Conservation (phyloP, 139 green algal genomes). For the Gonium pectorale region DNA sequence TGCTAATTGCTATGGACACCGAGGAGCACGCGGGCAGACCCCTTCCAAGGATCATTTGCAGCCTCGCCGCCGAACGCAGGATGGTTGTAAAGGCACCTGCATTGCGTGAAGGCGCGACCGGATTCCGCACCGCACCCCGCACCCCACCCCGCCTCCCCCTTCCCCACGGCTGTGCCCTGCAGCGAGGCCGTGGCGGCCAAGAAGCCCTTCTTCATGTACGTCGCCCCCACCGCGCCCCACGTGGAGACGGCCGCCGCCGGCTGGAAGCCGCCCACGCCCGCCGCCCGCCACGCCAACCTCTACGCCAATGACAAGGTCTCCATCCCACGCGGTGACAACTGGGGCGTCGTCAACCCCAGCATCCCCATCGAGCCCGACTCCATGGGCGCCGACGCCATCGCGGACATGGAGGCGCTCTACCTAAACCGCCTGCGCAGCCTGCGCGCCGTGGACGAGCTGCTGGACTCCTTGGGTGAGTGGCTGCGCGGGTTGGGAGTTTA, state of each 20-base stretch:
- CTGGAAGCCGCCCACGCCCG: background rate
- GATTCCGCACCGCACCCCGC: too few relatives aligned
- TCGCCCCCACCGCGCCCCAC: conserved; percentile 27
- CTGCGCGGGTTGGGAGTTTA: too few relatives aligned
- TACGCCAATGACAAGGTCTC: background rate
- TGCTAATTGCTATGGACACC: too few relatives aligned
- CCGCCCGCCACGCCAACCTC: background rate
- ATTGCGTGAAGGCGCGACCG: too few relatives aligned
- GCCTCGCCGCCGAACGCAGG: too few relatives aligned
- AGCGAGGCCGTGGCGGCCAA: conserved; percentile 2
- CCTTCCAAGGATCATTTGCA: background rate
- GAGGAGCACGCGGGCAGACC: background rate
- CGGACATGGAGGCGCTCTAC: conserved; percentile 7
- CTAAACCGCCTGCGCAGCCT: conserved; percentile 20
- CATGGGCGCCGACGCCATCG: background rate
- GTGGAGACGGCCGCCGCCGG: too few relatives aligned
- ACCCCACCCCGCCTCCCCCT: too few relatives aligned
- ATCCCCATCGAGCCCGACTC: background rate
- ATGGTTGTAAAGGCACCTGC: too few relatives aligned
- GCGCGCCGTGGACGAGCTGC: conserved; percentile 33
- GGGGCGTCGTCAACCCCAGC: background rate
- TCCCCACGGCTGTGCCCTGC: background rate
- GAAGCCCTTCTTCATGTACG: conserved; percentile 46
- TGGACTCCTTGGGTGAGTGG: conserved; percentile 26
- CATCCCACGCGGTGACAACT: background rate